Conservation (phyloP, 1,284 basidiomycete species). For the Taiwanofungus camphoratus region DNA sequence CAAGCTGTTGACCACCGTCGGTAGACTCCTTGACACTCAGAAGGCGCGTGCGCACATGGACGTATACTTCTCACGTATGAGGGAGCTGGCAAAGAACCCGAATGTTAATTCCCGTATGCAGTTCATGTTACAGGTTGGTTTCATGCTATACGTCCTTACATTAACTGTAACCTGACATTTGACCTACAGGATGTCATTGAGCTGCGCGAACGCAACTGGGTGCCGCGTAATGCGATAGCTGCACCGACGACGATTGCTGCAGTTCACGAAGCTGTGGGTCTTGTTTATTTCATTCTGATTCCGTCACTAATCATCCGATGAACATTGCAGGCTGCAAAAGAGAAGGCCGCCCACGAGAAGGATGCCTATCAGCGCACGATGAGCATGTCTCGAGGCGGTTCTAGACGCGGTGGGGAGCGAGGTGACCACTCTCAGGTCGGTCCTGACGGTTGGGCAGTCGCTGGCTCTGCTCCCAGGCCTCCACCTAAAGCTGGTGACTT, state of each 20-base stretch:
- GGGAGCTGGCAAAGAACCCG: conserved; percentile 67
- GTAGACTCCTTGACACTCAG: conserved; percentile 70
- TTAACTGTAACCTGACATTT: neutral
- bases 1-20: conserved; percentile 89
- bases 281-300: neutral
- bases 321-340: conserved; percentile 41
- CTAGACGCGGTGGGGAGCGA: conserved; percentile 78
- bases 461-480: conserved; percentile 50
- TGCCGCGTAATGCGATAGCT: conserved; percentile 62
- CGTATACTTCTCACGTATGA: conserved; percentile 90
- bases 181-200: conserved; percentile 60
- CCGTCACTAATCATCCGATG: neutral
- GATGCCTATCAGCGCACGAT: conserved; percentile 43
- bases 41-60: conserved; percentile 86
- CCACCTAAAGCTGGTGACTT: conserved; percentile 81
- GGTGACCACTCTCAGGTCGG: conserved; percentile 44
- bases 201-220: conserved; percentile 80
- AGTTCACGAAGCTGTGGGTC: conserved; percentile 78
- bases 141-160: conserved; percentile 10
- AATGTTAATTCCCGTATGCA: conserved; percentile 84
- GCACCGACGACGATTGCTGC: conserved; percentile 89
- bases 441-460: conserved; percentile 84
- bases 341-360: conserved; percentile 63
- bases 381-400: conserved; percentile 74
- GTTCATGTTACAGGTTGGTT: conserved; percentile 86